These are phyloP conservation scores for Metschnikowia borealis DNA, from an alignment of 805 yeast genomes.

Conservation along the genomic window DNA sequence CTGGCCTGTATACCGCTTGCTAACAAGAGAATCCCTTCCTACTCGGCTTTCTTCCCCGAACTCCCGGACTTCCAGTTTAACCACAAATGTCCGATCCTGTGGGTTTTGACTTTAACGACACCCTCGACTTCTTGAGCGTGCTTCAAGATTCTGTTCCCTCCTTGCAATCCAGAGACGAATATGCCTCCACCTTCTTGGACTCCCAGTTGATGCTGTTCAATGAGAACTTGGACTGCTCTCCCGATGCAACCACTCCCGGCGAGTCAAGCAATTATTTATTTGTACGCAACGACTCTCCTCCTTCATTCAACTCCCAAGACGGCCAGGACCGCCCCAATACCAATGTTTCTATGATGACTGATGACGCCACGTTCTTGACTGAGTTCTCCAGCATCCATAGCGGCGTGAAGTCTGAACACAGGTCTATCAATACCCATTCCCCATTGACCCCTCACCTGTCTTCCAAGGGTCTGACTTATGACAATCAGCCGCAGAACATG, in stretches of 20 bases:
- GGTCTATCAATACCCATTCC: background rate
- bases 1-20: no score
- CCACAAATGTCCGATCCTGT: background rate
- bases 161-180: background rate
- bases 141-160: constrained; percentile 3
- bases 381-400: constrained; percentile 3
- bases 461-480: constrained; percentile 1
- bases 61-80: background rate
- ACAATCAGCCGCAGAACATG: background rate
- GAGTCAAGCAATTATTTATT: background rate
- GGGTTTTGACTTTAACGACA: constrained; percentile 2
- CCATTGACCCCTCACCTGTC: constrained; percentile 4
- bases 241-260: background rate
- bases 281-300: background rate
- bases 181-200: background rate
- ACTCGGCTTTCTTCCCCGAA: background rate
- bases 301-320: background rate
- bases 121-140: constrained; percentile 2
- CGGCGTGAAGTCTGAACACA: background rate
- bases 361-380: constrained; percentile 3
- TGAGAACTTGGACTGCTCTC: constrained; percentile 1
- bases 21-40: no score
- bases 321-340: background rate
- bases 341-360: background rate
- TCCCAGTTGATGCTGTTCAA: background rate